These are phyloP conservation scores for Monilinia vaccinii-corymbosi DNA, from an alignment of 2,329 filamentous ascomycete genomes.

Conservation along the genomic window DNA sequence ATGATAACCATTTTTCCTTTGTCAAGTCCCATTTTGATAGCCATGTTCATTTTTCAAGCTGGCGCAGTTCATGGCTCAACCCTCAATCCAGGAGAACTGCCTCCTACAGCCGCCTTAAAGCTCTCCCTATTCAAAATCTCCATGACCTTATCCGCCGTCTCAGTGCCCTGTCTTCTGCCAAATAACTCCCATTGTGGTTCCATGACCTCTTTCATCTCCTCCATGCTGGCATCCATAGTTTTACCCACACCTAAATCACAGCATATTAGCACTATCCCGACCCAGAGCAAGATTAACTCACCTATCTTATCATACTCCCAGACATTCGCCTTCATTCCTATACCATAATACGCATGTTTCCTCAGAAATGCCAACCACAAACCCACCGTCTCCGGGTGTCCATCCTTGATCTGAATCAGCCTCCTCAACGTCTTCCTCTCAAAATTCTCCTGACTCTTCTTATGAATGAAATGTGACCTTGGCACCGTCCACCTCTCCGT, in stretches of 20 bases:
- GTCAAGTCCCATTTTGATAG: neutral
- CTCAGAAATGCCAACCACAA: constrained; percentile 86
- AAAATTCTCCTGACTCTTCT: constrained; percentile 97
- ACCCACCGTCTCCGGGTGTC: constrained; percentile 78
- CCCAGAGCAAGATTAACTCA: constrained; percentile 32
- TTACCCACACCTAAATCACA: constrained; percentile 38
- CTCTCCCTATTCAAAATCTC: constrained; percentile 46
- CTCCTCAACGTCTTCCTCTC: constrained; percentile 81
- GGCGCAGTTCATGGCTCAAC: neutral
- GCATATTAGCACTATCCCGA: neutral
- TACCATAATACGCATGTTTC: constrained; percentile 89
- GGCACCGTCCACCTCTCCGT: constrained; percentile 93
- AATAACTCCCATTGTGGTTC: constrained; percentile 47
- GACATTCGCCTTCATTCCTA: constrained; percentile 97
- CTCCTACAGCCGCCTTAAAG: constrained; percentile 29
- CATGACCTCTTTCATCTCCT: constrained; percentile 35
- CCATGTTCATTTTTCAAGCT: neutral
- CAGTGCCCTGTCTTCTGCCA: constrained; percentile 41
- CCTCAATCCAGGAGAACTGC: constrained; percentile 23
- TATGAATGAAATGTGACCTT: constrained; percentile 81
- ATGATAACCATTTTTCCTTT: neutral
- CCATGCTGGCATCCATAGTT: constrained; percentile 41
- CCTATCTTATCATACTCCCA: constrained; percentile 77
- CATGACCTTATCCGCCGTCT: constrained; percentile 46
- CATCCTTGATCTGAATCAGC: constrained; percentile 87